Conservation (phyloP, 2,329 filamentous ascomycete species). For the Pleoardoris graminearum region DNA sequence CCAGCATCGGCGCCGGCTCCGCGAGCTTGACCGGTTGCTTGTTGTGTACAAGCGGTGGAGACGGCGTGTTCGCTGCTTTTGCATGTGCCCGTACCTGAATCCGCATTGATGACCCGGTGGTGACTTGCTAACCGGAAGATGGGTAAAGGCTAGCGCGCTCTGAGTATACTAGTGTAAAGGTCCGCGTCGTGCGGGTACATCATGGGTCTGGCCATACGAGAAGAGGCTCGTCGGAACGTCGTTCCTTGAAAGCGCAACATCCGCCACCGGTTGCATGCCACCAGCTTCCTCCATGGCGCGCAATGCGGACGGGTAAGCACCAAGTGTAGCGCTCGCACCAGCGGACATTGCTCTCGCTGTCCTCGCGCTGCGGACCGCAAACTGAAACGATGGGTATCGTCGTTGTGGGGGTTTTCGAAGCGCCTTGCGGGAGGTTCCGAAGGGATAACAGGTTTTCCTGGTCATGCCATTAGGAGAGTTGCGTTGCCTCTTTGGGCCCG, state of each 20-base stretch:
- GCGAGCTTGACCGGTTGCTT: conserved; percentile 7
- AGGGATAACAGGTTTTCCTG: conserved; percentile 4
- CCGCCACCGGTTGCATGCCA: conserved; percentile 5
- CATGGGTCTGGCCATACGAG: conserved; percentile 16
- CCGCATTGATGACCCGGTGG: conserved; percentile 1
- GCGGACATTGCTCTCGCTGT: conserved; percentile 6
- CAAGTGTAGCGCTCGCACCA: conserved; percentile 8
- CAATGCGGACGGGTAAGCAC: conserved; percentile 13
- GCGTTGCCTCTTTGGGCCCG: conserved; percentile 13
- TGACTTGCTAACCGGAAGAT: conserved; percentile 27
- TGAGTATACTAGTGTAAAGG: conserved; percentile 16
- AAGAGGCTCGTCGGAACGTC: conserved; percentile 31
- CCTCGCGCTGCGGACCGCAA: conserved; percentile 13
- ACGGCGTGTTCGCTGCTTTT: conserved; percentile 29
- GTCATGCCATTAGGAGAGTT: conserved; percentile 9
- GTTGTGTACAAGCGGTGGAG: conserved; percentile 14
- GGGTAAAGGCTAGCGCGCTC: conserved; percentile 23
- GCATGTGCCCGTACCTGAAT: conserved; percentile 9
- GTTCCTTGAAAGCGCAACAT: conserved; percentile 27
- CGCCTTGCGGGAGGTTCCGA: conserved; percentile 23
- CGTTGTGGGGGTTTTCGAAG: conserved; percentile 22
- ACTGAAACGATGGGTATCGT: conserved; percentile 18
- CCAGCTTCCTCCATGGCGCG: neutral
- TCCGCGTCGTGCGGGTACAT: conserved; percentile 33
- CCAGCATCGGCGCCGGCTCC: conserved; percentile 11